Conservation (phyloP, 2,329 filamentous ascomycete genomes). For the Epichloe coenophiala region DNA sequence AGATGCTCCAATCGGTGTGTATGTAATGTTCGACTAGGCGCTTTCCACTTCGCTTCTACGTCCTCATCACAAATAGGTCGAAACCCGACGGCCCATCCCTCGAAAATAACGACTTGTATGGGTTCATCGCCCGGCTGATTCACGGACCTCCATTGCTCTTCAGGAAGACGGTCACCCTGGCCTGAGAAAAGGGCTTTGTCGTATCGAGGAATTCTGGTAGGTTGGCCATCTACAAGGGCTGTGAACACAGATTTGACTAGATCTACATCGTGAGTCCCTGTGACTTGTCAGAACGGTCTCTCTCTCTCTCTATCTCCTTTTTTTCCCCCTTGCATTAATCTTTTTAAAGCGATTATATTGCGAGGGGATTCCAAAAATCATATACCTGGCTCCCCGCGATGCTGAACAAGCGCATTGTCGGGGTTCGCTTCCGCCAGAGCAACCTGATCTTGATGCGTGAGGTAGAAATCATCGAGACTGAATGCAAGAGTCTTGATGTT, state of each 20-base stretch:
- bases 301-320: too few relatives aligned
- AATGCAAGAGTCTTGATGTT: slow-evolving; percentile 56
- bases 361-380: not conserved
- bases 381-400: slow-evolving; percentile 64
- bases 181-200: slow-evolving; percentile 71
- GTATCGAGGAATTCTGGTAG: slow-evolving; percentile 55
- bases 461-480: slow-evolving; percentile 85
- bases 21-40: slow-evolving; percentile 34
- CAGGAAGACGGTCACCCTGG: slow-evolving; percentile 59
- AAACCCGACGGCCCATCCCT: slow-evolving; percentile 89
- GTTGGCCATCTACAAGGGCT: slow-evolving; percentile 35
- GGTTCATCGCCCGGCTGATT: slow-evolving; percentile 34
- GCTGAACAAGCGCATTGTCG: slow-evolving; percentile 62
- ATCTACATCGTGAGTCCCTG: slow-evolving; percentile 58
- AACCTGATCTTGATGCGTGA: slow-evolving; percentile 55
- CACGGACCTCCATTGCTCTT: slow-evolving; percentile 46
- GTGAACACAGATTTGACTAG: slow-evolving; percentile 51
- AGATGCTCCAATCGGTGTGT: slow-evolving; percentile 36
- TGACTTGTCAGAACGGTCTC: not conserved
- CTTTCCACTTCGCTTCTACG: slow-evolving; percentile 37
- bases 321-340: too few relatives aligned
- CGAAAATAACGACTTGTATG: slow-evolving; percentile 61
- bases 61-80: slow-evolving; percentile 42
- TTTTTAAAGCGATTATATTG: not conserved
- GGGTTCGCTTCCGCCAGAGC: slow-evolving; percentile 51